A percentile compares a stretch with the other conserved stretches of the same genome.
Conservation (phyloP, 176 grass and related monocot species). For the Melocanna baccifera region DNA sequence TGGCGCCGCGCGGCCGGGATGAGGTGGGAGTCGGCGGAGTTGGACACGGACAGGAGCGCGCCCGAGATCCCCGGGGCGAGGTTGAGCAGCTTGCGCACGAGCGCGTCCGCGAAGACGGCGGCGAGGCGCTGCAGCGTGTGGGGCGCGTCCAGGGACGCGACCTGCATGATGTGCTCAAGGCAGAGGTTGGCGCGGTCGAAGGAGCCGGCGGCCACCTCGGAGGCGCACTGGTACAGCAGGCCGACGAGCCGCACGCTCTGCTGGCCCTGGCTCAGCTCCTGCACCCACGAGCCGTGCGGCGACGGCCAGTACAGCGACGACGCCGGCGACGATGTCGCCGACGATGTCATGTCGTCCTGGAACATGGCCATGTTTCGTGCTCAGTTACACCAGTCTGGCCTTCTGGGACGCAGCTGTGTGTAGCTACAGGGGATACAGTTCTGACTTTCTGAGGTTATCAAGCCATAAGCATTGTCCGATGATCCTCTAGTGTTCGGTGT, state of each 20-base stretch:
- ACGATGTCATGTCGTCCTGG: conserved; percentile 31
- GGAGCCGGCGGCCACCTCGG: conserved; percentile 34
- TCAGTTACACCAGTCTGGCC: not conserved
- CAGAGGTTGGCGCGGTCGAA: conserved; percentile 42
- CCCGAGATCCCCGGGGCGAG: conserved; percentile 19
- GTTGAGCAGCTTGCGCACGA: conserved; percentile 45
- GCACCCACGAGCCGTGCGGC: conserved; percentile 21
- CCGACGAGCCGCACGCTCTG: conserved; percentile 33
- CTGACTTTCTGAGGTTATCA: not conserved
- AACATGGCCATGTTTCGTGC: not conserved
- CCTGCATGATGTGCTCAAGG: conserved; percentile 52
- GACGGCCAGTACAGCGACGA: conserved; percentile 42
- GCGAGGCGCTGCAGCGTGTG: conserved; percentile 58
- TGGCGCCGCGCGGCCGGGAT: conserved; percentile 32
- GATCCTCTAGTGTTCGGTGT: not conserved
- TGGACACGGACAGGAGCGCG: conserved; percentile 4
- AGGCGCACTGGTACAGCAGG: conserved; percentile 49
- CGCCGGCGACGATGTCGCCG: conserved; percentile 45
- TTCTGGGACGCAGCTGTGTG: not conserved
- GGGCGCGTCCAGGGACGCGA: conserved; percentile 46
- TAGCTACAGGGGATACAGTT: not conserved
- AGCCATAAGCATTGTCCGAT: conserved; percentile 17
- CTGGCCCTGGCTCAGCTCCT: conserved; percentile 42
- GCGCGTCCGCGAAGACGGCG: conserved; percentile 65
- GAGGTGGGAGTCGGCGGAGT: not conserved